phyloP scores from a whole-genome alignment of 805 yeast species.

The Candida boidinii region DNA sequence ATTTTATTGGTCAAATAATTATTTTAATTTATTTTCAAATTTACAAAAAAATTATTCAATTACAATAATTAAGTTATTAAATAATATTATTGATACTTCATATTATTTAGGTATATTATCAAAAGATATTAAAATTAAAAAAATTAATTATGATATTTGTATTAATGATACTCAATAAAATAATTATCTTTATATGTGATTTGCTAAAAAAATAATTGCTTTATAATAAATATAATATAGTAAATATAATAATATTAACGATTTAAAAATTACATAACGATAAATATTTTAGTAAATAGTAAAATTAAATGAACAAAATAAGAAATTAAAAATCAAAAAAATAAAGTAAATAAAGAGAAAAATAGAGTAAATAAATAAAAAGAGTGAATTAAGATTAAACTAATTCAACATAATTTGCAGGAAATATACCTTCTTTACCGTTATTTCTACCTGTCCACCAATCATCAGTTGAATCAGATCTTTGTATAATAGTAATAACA shows the following conservation, averaged over 20 bases:
- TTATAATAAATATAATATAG: background rate
- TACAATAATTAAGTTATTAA: too few species aligned
- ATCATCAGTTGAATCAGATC: conserved; percentile 83
- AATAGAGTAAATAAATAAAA: background rate
- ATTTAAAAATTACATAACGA: background rate
- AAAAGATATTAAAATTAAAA: background rate
- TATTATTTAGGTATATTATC: conserved; percentile 12
- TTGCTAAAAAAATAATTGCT: background rate
- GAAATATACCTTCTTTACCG: conserved; percentile 86
- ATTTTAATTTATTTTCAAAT: conserved; percentile 15
- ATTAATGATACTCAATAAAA: background rate
- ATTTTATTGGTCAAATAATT: conserved; percentile 19
- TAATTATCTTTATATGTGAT: background rate
- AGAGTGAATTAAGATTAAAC: conserved; percentile 25
- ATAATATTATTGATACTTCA: conserved; percentile 10
- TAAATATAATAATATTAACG: background rate
- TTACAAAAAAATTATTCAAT: conserved; percentile 11
- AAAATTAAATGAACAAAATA: conserved; percentile 1
- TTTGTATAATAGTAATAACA: conserved; percentile 76
- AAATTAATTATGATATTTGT: too few species aligned
- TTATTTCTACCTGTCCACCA: conserved; percentile 98
- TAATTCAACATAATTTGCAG: conserved; percentile 92
- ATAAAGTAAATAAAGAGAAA: conserved; percentile 1
- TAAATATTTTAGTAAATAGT: conserved; percentile 1
- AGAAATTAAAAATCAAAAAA: background rate